Evolutionary conservation across 805 yeast genomes (phyloP).

Genomic region (Zygosaccharomyces pseudorouxii): DNA sequence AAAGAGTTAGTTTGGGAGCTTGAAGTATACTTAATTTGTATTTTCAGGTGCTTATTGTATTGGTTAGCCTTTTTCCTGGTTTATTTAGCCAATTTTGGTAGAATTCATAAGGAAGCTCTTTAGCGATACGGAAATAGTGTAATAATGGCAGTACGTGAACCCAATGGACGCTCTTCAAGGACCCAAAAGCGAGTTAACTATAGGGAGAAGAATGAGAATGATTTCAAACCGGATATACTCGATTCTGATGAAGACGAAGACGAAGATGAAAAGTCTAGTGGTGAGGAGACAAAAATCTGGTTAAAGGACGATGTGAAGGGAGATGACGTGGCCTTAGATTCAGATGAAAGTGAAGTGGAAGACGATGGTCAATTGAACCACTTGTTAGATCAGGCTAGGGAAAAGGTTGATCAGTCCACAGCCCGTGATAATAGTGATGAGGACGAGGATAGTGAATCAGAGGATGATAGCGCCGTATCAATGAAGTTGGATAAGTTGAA

Average conservation of each 20-base stretch:
- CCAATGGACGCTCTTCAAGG: not conserved
- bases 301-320: slow-evolving; percentile 23
- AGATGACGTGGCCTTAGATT: slow-evolving; percentile 26
- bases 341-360: slow-evolving; percentile 20
- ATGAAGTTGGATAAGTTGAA: slow-evolving; percentile 62
- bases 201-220: slow-evolving; percentile 30
- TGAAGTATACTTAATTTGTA: not conserved
- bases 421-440: slow-evolving; percentile 11
- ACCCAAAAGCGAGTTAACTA: slow-evolving; percentile 13
- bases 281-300: slow-evolving; percentile 23
- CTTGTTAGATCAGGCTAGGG: slow-evolving; percentile 11
- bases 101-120: not conserved
- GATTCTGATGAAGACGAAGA: slow-evolving; percentile 1
- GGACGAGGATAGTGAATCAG: slow-evolving; percentile 22
- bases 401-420: slow-evolving; percentile 11
- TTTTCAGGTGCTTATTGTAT: not conserved
- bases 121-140: not conserved
- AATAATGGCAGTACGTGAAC: not conserved
- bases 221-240: slow-evolving; percentile 22
- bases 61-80: not conserved
- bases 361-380: slow-evolving; percentile 16
- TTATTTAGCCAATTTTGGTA: not conserved
- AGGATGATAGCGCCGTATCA: slow-evolving; percentile 45
- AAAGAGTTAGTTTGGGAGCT: not conserved
- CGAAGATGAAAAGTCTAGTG: slow-evolving; percentile 6